Evolutionary conservation across 2,329 filamentous ascomycete species (phyloP).

Genomic region (Neonectria coccinea): DNA sequence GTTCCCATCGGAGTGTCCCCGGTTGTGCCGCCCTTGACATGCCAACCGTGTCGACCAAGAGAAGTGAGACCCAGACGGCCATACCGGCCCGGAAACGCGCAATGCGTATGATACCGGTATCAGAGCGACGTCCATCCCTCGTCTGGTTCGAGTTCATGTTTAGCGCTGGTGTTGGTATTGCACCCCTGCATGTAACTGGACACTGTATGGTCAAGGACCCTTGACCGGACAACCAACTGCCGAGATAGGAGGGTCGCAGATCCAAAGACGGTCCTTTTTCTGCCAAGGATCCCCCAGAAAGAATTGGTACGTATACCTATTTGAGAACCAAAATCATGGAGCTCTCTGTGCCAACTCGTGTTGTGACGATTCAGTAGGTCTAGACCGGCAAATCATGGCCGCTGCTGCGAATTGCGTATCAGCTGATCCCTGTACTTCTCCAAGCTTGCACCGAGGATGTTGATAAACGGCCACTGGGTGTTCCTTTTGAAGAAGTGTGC

Average conservation of each 20-base stretch:
- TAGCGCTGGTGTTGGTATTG: not conserved
- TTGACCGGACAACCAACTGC: not conserved
- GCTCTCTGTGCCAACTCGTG: not conserved
- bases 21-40: not conserved
- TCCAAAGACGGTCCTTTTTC: not conserved
- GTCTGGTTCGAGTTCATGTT: not conserved
- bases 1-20: not conserved
- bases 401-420: slow-evolving; percentile 9
- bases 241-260: not conserved
- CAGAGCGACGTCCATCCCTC: not conserved
- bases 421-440: slow-evolving; percentile 50
- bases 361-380: not conserved
- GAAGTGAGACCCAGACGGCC: not conserved
- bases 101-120: not conserved
- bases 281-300: not conserved
- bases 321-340: not conserved
- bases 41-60: no score
- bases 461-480: slow-evolving; percentile 61
- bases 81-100: not conserved
- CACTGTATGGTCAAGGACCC: not conserved
- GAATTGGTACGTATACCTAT: not conserved
- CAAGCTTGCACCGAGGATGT: slow-evolving; percentile 56
- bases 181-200: not conserved
- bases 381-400: not conserved
- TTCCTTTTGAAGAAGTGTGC: slow-evolving; percentile 60